These are phyloP conservation scores for Aspergillus carbonarius DNA, from an alignment of 2,329 filamentous ascomycete species.

Conservation along the genomic window DNA sequence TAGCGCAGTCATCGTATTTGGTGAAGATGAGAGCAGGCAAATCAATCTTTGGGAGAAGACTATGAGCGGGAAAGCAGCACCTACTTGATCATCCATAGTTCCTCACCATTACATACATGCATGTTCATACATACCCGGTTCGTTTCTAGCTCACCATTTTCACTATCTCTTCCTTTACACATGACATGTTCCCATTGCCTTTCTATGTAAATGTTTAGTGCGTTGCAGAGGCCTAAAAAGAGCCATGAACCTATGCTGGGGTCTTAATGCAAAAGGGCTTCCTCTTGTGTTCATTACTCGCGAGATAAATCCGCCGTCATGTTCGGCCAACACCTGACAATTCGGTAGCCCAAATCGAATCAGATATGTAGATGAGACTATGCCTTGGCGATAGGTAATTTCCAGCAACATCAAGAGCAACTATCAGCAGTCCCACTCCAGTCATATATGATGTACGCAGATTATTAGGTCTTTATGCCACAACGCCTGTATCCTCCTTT, in stretches of 20 bases:
- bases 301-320: no score
- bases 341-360: no score
- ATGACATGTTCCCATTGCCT: not conserved
- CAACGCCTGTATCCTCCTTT: no score
- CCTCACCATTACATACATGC: not conserved
- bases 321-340: no score
- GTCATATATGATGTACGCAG: no score
- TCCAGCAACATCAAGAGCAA: no score
- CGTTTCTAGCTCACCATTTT: not conserved
- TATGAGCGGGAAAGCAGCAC: not conserved
- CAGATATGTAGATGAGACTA: no score
- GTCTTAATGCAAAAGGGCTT: not conserved
- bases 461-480: no score
- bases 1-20: not conserved
- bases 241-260: not conserved
- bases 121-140: slow-evolving; percentile 8
- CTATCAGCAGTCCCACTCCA: no score
- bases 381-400: no score
- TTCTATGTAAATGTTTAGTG: slow-evolving; percentile 10
- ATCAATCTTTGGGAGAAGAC: not conserved
- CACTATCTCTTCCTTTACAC: not conserved
- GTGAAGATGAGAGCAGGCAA: not conserved
- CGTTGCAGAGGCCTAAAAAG: not conserved
- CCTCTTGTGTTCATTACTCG: no score
- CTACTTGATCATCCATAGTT: not conserved